Evolutionary conservation across 1,284 basidiomycete genomes (phyloP).

Genomic region (Vanrija sp.): DNA sequence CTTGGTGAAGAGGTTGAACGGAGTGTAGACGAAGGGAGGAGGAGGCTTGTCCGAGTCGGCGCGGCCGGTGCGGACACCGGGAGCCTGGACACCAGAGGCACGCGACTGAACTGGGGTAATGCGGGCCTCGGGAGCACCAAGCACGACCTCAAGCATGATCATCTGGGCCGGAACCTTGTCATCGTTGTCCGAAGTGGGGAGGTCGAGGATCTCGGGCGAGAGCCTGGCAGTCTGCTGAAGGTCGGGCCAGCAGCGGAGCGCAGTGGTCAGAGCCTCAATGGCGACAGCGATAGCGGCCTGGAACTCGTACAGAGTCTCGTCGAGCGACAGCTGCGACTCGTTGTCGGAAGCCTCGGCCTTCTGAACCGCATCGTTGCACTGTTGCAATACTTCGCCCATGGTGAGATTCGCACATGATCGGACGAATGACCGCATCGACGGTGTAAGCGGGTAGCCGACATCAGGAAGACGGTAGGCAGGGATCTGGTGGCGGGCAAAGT

Average conservation of each 20-base stretch:
- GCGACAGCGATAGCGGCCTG: slow-evolving; percentile 52
- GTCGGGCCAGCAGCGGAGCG: slow-evolving; percentile 51
- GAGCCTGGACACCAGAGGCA: slow-evolving; percentile 41
- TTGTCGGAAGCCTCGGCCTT: slow-evolving; percentile 39
- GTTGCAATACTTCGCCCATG: slow-evolving; percentile 49
- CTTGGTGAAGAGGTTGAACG: slow-evolving; percentile 53
- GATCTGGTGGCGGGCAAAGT: slow-evolving; percentile 55
- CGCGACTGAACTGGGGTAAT: slow-evolving; percentile 41
- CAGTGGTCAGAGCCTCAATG: slow-evolving; percentile 51
- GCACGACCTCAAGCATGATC: slow-evolving; percentile 52
- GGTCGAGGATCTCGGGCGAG: slow-evolving; percentile 53
- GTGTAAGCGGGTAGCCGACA: slow-evolving; percentile 47
- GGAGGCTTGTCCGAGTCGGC: slow-evolving; percentile 48
- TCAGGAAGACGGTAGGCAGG: slow-evolving; percentile 55
- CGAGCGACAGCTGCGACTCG: slow-evolving; percentile 30
- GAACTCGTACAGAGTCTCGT: slow-evolving; percentile 52
- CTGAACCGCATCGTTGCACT: slow-evolving; percentile 48
- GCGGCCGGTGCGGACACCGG: slow-evolving; percentile 34
- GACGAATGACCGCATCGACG: slow-evolving; percentile 49
- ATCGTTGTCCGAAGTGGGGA: slow-evolving; percentile 46
- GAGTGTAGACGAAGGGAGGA: slow-evolving; percentile 53
- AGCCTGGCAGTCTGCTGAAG: slow-evolving; percentile 49
- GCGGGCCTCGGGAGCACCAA: slow-evolving; percentile 46
- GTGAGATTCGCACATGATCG: slow-evolving; percentile 46
- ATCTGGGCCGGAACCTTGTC: slow-evolving; percentile 45